Evolutionary conservation across 1,284 basidiomycete species (phyloP).

Genomic region (Coniferiporia weirii): DNA sequence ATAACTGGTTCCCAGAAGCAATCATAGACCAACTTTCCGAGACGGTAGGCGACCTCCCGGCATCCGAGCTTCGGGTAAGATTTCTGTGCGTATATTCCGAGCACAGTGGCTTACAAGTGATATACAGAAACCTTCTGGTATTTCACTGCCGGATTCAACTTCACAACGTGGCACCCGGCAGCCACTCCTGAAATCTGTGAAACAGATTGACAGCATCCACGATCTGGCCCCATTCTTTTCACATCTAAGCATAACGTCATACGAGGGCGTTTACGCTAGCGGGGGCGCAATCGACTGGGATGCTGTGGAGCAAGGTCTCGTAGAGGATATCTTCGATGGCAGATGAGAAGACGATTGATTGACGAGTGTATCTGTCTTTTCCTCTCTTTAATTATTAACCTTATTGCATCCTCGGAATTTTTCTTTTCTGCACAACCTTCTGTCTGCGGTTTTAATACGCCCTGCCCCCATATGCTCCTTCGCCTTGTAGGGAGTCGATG

Average conservation of each 20-base stretch:
- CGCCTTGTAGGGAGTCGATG: constrained; percentile 20
- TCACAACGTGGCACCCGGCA: constrained; percentile 48
- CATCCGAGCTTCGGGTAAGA: constrained; percentile 36
- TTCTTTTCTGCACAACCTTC: constrained; percentile 14
- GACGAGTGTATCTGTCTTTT: not conserved
- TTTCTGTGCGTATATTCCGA: not conserved
- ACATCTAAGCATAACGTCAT: constrained; percentile 80
- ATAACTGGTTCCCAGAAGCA: constrained; percentile 79
- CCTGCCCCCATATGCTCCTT: not conserved
- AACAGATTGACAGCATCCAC: constrained; percentile 73
- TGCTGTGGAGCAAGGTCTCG: constrained; percentile 72
- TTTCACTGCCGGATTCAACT: constrained; percentile 12
- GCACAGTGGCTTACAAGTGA: not conserved
- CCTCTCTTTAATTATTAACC: not conserved
- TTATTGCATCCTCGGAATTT: not conserved
- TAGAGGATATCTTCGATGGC: constrained; percentile 86
- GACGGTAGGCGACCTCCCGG: constrained; percentile 61
- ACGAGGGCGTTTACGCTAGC: constrained; percentile 83
- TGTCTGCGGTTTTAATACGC: constrained; percentile 10
- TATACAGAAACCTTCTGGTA: constrained; percentile 1
- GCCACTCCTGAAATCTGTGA: constrained; percentile 64
- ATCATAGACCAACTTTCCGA: constrained; percentile 92
- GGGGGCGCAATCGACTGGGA: constrained; percentile 82
- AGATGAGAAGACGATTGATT: constrained; percentile 24
- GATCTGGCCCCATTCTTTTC: constrained; percentile 87